Conservation (phyloP, 805 yeast genomes). For the Saccharomycopsis malanga region DNA sequence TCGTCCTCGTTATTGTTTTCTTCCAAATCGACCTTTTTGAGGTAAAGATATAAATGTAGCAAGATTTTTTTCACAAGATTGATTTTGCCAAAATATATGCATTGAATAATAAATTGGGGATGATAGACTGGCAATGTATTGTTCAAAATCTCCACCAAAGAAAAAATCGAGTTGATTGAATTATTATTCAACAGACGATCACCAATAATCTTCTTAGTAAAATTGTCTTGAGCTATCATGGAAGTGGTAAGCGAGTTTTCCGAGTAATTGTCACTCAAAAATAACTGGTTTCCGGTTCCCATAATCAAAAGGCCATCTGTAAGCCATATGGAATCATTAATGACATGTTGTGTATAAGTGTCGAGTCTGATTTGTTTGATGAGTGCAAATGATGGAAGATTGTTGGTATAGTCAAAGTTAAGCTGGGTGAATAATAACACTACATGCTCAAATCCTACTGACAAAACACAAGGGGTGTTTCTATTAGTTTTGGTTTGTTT, state of each 20-base stretch:
- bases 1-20: constrained; percentile 26
- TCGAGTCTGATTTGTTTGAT: constrained; percentile 67
- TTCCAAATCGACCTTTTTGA: constrained; percentile 48
- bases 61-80: constrained; percentile 51
- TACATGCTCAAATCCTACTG: constrained; percentile 65
- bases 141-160: constrained; percentile 68
- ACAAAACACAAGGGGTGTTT: constrained; percentile 61
- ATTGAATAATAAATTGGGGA: constrained; percentile 79
- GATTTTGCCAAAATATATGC: constrained; percentile 55
- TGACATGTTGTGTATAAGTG: constrained; percentile 65
- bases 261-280: constrained; percentile 57
- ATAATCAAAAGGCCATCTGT: constrained; percentile 69
- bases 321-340: constrained; percentile 89
- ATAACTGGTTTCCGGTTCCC: constrained; percentile 86
- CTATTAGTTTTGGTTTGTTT: constrained; percentile 30
- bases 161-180: constrained; percentile 39
- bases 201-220: constrained; percentile 49
- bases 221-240: constrained; percentile 33
- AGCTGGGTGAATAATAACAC: constrained; percentile 72
- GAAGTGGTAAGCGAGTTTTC: constrained; percentile 38
- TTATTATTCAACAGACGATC: constrained; percentile 33
- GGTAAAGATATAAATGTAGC: constrained; percentile 40
- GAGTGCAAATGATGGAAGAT: constrained; percentile 68
- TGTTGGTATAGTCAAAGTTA: constrained; percentile 82
- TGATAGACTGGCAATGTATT: constrained; percentile 89